Conservation (phyloP, 306 rosid genomes). For the Psophocarpus tetragonolobus region DNA sequence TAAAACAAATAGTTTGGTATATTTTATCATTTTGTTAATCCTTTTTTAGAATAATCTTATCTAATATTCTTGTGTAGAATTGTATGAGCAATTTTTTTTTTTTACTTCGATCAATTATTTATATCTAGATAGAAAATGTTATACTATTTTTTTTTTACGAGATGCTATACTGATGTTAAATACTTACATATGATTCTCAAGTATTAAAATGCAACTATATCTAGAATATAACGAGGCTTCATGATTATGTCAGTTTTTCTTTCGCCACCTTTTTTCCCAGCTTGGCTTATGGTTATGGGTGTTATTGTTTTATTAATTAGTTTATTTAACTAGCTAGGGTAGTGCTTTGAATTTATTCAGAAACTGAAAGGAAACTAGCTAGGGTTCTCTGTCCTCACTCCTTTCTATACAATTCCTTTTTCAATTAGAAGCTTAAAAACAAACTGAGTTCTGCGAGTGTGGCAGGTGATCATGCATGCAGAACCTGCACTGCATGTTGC, state of each 20-base stretch:
- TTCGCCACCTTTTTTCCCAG: not conserved
- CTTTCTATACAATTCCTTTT: not conserved
- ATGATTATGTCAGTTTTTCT: not conserved
- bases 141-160: too few species aligned
- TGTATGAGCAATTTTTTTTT: not conserved
- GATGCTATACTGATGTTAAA: too few species aligned
- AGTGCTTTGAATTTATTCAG: not conserved
- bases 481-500: conserved; percentile 45
- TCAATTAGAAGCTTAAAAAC: conserved; percentile 26
- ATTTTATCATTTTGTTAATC: not conserved
- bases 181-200: not conserved
- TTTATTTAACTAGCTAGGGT: not conserved
- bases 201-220: not conserved
- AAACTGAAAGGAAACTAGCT: conserved; percentile 28
- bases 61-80: not conserved
- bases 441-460: conserved; percentile 20
- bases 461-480: conserved; percentile 60
- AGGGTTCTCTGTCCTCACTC: conserved; percentile 15
- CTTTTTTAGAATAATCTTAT: not conserved
- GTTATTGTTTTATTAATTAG: not conserved
- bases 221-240: not conserved
- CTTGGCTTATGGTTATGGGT: not conserved
- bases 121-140: not conserved
- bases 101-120: too few species aligned
- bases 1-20: not conserved